Evolutionary conservation across 805 yeast genomes (phyloP).

Genomic region (Nakazawaea peltata): DNA sequence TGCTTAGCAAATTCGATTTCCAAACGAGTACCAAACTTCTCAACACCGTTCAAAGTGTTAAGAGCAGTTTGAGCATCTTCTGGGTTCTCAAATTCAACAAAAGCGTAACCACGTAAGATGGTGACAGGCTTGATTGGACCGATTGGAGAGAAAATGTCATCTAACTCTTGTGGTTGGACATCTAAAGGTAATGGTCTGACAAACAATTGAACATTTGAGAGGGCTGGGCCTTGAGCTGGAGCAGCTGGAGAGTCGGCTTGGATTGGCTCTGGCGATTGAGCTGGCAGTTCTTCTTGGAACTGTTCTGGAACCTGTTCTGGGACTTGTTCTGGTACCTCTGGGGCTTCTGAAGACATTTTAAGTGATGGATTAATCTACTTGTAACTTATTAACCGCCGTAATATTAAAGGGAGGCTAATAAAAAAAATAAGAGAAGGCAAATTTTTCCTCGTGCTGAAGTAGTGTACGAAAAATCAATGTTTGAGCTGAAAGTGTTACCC

Average conservation of each 20-base stretch:
- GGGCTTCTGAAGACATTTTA: constrained; percentile 6
- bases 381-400: too few species aligned
- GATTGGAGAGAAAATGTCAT: constrained; percentile 56
- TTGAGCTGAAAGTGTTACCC: too few species aligned
- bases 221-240: constrained; percentile 16
- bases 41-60: constrained; percentile 34
- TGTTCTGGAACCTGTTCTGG: not conserved
- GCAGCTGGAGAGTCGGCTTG: too few species aligned
- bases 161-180: constrained; percentile 39
- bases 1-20: constrained; percentile 48
- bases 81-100: constrained; percentile 72
- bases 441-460: too few species aligned
- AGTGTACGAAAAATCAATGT: too few species aligned
- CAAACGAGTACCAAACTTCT: constrained; percentile 41
- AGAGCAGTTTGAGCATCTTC: constrained; percentile 45
- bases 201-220: constrained; percentile 27
- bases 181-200: constrained; percentile 30
- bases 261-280: too few species aligned
- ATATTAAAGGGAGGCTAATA: too few species aligned
- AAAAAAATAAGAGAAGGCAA: too few species aligned
- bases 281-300: too few species aligned
- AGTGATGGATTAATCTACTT: not conserved
- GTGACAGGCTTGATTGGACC: constrained; percentile 66
- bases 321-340: not conserved
- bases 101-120: constrained; percentile 78